Conservation (phyloP, 108 stramenopile species). For the Aureococcus anophagefferens region DNA sequence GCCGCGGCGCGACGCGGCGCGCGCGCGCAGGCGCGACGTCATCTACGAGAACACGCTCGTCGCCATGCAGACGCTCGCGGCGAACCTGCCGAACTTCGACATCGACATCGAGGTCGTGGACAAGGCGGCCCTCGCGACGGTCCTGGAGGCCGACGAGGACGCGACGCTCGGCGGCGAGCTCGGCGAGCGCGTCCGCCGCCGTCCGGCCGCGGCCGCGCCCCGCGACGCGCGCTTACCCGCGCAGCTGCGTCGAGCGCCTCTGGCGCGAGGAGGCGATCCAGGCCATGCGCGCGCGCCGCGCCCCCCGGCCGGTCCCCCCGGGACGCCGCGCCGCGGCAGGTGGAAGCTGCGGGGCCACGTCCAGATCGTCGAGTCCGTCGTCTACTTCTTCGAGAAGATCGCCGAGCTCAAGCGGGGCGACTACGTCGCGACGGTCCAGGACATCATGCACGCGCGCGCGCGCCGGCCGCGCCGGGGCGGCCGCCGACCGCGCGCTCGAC, state of each 20-base stretch:
- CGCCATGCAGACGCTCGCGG: slow-evolving; percentile 14
- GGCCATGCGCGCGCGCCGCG: slow-evolving; percentile 48
- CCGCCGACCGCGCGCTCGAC: too few species aligned
- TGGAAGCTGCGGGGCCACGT: slow-evolving; percentile 65
- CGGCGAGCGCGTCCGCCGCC: slow-evolving; percentile 34
- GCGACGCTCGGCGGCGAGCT: slow-evolving; percentile 39
- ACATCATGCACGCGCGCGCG: slow-evolving; percentile 39
- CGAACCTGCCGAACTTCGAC: slow-evolving; percentile 4
- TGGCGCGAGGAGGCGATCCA: slow-evolving; percentile 33
- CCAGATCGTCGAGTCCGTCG: slow-evolving; percentile 65
- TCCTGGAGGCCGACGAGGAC: not conserved
- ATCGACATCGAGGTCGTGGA: slow-evolving; percentile 3
- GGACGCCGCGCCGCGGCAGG: too few species aligned
- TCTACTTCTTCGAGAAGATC: slow-evolving; percentile 64
- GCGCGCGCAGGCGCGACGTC: too few species aligned
- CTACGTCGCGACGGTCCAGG: slow-evolving; percentile 49
- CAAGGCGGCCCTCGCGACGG: not conserved
- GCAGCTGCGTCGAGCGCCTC: slow-evolving; percentile 13
- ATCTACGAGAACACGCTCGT: slow-evolving; percentile 23
- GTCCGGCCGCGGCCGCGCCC: too few species aligned
- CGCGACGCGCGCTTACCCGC: too few species aligned
- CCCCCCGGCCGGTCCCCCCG: slow-evolving; percentile 42
- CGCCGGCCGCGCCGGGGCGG: too few species aligned
- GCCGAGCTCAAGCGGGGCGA: slow-evolving; percentile 36
- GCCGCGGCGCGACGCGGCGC: too few species aligned